Conservation (phyloP, 441 rosid species). For the Adansonia madagascariensis region DNA sequence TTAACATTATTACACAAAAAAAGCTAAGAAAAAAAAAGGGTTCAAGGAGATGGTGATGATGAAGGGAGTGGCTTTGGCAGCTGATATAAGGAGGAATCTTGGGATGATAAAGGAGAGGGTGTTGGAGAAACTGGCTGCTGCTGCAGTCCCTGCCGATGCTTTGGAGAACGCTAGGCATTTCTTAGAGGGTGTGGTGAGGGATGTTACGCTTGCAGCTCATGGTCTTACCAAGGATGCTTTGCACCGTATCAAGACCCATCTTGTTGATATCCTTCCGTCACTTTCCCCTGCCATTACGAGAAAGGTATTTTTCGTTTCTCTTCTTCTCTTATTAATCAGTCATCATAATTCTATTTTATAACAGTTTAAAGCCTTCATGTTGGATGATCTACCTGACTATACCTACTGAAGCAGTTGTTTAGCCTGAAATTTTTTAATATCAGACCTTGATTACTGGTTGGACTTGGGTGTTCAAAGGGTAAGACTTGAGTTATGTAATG, state of each 20-base stretch:
- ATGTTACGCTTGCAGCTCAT: slow-evolving; percentile 48
- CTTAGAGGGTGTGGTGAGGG: slow-evolving; percentile 46
- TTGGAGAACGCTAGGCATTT: slow-evolving; percentile 47
- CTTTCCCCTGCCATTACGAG: slow-evolving; percentile 45
- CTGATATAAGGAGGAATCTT: slow-evolving; percentile 33
- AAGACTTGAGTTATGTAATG: not conserved
- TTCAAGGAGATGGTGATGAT: slow-evolving; percentile 17
- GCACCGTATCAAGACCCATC: slow-evolving; percentile 47
- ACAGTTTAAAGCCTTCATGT: not conserved
- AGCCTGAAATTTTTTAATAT: not conserved
- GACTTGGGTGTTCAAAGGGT: not conserved
- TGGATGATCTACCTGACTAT: not conserved
- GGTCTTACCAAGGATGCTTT: slow-evolving; percentile 55
- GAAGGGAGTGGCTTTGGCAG: slow-evolving; percentile 33
- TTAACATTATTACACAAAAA: not conserved
- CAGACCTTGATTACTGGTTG: not conserved
- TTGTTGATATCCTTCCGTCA: slow-evolving; percentile 42
- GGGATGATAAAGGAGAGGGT: slow-evolving; percentile 48
- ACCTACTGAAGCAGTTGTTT: not conserved
- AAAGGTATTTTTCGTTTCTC: slow-evolving; percentile 28
- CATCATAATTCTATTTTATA: not conserved
- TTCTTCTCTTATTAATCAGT: not conserved
- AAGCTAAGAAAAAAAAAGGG: not conserved
- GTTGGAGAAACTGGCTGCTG: slow-evolving; percentile 46
- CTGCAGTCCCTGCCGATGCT: slow-evolving; percentile 47